A percentile compares a stretch with the other conserved stretches of the same genome.
phyloP scores from a whole-genome alignment of 2,329 filamentous ascomycete genomes.

The Calonectria crousiana region DNA sequence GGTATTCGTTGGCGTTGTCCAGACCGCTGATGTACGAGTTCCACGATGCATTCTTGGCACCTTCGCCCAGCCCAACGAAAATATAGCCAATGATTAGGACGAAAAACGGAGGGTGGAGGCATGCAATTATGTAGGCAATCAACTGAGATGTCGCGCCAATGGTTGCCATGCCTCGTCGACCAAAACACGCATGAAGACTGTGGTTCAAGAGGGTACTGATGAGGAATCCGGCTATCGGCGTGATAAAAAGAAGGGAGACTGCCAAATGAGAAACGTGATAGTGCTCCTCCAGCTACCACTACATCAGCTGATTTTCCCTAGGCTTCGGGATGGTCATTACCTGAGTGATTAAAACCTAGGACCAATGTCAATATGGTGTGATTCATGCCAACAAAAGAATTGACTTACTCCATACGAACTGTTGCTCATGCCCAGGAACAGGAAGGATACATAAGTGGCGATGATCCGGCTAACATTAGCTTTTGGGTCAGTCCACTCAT shows the following conservation, averaged over 20 bases:
- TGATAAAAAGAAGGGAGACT: background rate
- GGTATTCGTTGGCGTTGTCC: background rate
- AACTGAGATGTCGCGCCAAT: background rate
- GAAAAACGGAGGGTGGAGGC: background rate
- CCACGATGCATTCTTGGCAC: background rate
- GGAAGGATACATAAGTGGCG: background rate
- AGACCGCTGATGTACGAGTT: background rate
- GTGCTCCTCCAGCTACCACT: background rate
- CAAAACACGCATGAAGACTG: background rate
- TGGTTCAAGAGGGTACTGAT: background rate
- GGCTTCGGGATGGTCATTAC: background rate
- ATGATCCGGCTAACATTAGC: background rate
- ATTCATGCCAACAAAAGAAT: background rate
- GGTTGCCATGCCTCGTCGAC: background rate
- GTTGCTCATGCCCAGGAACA: background rate
- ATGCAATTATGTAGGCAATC: background rate
- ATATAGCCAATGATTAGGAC: background rate
- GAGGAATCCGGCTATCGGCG: background rate
- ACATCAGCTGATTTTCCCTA: background rate
- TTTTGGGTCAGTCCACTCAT: background rate
- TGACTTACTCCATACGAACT: background rate
- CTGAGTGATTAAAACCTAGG: background rate
- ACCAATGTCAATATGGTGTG: background rate
- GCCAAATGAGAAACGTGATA: background rate
- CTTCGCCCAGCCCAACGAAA: background rate